Conservation (phyloP, 768 basidiomycete genomes). For the Tylopilus subfusipes region DNA sequence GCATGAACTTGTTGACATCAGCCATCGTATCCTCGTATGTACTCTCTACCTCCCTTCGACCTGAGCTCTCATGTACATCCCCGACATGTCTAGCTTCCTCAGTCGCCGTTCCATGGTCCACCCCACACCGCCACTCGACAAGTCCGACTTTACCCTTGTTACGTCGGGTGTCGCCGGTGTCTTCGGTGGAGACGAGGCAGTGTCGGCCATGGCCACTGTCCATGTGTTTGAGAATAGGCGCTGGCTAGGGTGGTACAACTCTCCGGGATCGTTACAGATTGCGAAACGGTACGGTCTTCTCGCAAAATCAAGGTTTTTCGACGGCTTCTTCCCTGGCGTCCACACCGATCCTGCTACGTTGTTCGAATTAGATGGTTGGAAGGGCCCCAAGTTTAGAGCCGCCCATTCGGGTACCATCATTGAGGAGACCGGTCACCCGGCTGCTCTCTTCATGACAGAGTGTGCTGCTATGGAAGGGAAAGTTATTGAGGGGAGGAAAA, state of each 20-base stretch:
- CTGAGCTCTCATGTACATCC: slow-evolving; percentile 23
- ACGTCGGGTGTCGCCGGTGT: slow-evolving; percentile 36
- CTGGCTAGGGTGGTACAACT: slow-evolving; percentile 39
- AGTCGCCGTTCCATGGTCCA: slow-evolving; percentile 13
- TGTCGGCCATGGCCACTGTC: slow-evolving; percentile 37
- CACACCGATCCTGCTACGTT: slow-evolving; percentile 31
- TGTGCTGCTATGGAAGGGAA: slow-evolving; percentile 12
- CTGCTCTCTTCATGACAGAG: slow-evolving; percentile 27
- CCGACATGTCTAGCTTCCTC: slow-evolving; percentile 12
- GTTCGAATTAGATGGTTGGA: slow-evolving; percentile 30
- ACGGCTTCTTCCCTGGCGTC: slow-evolving; percentile 34
- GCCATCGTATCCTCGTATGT: slow-evolving; percentile 8
- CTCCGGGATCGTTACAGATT: slow-evolving; percentile 35
- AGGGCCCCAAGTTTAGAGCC: slow-evolving; percentile 33
- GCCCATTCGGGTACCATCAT: slow-evolving; percentile 32
- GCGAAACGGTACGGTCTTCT: slow-evolving; percentile 34
- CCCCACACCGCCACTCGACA: slow-evolving; percentile 12
- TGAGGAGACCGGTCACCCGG: slow-evolving; percentile 31
- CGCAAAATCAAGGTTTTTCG: slow-evolving; percentile 33
- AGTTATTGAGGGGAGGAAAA: slow-evolving; percentile 24
- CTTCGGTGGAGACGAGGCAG: slow-evolving; percentile 37
- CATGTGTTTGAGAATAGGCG: slow-evolving; percentile 33
- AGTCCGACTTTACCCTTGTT: slow-evolving; percentile 26
- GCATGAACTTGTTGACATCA: background rate
- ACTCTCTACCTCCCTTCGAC: background rate